phyloP scores from a whole-genome alignment of 1,284 basidiomycete species.

The Flammula alnicola region DNA sequence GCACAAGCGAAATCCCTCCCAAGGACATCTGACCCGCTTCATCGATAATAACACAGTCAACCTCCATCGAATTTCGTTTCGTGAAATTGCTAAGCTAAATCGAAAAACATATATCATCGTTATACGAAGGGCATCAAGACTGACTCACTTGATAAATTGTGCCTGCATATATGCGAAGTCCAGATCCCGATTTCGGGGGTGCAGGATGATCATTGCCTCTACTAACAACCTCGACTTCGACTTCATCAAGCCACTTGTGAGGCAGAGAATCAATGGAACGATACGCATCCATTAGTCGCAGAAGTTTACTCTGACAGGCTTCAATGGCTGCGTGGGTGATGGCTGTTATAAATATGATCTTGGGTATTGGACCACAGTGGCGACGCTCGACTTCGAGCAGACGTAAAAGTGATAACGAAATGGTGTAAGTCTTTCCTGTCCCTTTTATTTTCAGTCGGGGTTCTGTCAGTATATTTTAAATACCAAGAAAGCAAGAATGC shows the following conservation, averaged over 20 bases:
- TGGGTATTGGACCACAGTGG: conserved; percentile 31
- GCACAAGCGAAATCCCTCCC: conserved; percentile 46
- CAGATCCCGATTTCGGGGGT: conserved; percentile 30
- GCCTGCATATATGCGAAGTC: conserved; percentile 46
- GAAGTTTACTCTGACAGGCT: conserved; percentile 46
- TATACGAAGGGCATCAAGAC: background rate
- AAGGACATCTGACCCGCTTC: conserved; percentile 54
- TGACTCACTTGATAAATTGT: conserved; percentile 49
- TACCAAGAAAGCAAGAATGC: background rate
- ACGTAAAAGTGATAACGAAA: conserved; percentile 49
- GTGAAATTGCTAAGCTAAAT: conserved; percentile 49
- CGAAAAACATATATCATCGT: background rate
- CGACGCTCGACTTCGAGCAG: conserved; percentile 44
- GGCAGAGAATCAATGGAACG: conserved; percentile 39
- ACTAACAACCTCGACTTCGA: conserved; percentile 44
- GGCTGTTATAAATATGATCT: conserved; percentile 51
- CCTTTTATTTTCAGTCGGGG: conserved; percentile 36
- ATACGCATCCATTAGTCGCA: conserved; percentile 41
- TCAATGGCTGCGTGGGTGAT: conserved; percentile 56
- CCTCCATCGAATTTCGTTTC: conserved; percentile 40
- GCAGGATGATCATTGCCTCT: conserved; percentile 43
- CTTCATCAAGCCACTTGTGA: conserved; percentile 43
- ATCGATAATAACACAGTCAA: conserved; percentile 50
- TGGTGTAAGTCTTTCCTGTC: conserved; percentile 56
- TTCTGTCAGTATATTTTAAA: background rate